Evolutionary conservation across 108 stramenopile genomes (phyloP).

Genomic region (Skeletonema menzelii): DNA sequence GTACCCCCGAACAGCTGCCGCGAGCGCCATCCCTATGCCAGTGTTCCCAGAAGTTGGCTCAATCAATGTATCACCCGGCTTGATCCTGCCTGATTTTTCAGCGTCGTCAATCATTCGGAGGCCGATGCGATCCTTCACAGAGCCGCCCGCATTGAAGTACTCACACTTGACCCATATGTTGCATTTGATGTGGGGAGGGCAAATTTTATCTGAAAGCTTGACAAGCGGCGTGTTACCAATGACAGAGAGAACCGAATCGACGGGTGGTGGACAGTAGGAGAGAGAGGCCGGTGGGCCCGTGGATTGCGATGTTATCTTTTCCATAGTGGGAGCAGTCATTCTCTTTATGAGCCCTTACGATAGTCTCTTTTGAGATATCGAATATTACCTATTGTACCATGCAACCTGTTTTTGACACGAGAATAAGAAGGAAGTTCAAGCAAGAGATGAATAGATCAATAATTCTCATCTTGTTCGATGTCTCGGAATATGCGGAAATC

Average conservation of each 20-base stretch:
- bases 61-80: slow-evolving; percentile 93
- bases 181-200: slow-evolving; percentile 52
- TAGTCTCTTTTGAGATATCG: too few species aligned
- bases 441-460: background rate
- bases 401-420: background rate
- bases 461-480: background rate
- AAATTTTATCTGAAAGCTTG: slow-evolving; percentile 53
- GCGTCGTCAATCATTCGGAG: slow-evolving; percentile 76
- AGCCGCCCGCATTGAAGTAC: slow-evolving; percentile 84
- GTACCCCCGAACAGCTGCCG: slow-evolving; percentile 87
- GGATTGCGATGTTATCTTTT: slow-evolving; percentile 2
- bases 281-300: slow-evolving; percentile 17
- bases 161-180: slow-evolving; percentile 85
- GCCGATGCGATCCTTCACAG: slow-evolving; percentile 92
- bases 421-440: too few species aligned
- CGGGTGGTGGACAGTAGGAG: slow-evolving; percentile 15
- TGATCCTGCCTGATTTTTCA: slow-evolving; percentile 65
- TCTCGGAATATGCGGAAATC: too few species aligned
- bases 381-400: too few species aligned
- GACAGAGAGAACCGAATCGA: slow-evolving; percentile 22
- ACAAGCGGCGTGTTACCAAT: slow-evolving; percentile 87
- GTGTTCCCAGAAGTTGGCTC: slow-evolving; percentile 97
- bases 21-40: slow-evolving; percentile 93
- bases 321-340: background rate
- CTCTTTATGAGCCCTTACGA: too few species aligned